These are phyloP conservation scores for Aspergillus campestris DNA, from an alignment of 495 filamentous ascomycete species.

Conservation along the genomic window DNA sequence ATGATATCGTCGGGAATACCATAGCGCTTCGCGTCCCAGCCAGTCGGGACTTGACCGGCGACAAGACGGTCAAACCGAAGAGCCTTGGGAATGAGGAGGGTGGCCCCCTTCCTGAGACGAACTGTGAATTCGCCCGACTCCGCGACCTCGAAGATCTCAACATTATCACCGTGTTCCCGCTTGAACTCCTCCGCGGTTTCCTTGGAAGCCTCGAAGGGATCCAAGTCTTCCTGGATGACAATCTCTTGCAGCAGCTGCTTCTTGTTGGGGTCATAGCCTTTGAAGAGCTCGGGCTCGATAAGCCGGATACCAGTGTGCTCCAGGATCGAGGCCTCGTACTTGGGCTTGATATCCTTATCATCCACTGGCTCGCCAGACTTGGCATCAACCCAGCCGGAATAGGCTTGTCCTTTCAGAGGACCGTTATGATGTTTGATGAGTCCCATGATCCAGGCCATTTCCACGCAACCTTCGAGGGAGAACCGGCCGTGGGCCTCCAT, in stretches of 20 bases:
- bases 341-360: constrained; percentile 93
- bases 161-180: constrained; percentile 93
- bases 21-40: constrained; percentile 92
- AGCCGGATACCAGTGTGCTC: constrained; percentile 96
- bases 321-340: constrained; percentile 93
- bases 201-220: constrained; percentile 94
- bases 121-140: constrained; percentile 94
- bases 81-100: constrained; percentile 91
- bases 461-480: constrained; percentile 93
- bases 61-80: constrained; percentile 94
- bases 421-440: constrained; percentile 98
- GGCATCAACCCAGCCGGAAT: constrained; percentile 94
- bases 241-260: constrained; percentile 98
- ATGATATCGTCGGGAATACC: constrained; percentile 98
- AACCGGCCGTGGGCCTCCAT: constrained; percentile 97
- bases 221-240: constrained; percentile 90
- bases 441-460: constrained; percentile 99
- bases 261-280: constrained; percentile 95
- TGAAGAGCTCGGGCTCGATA: constrained; percentile 95
- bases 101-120: constrained; percentile 87
- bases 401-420: constrained; percentile 92
- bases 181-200: constrained; percentile 97
- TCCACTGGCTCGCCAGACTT: constrained; percentile 94
- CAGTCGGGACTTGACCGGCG: constrained; percentile 91
- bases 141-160: constrained; percentile 91